Base-by-base conservation (phyloP, 106 monocot species). In the Dendrobium chrysotoxum region DNA sequence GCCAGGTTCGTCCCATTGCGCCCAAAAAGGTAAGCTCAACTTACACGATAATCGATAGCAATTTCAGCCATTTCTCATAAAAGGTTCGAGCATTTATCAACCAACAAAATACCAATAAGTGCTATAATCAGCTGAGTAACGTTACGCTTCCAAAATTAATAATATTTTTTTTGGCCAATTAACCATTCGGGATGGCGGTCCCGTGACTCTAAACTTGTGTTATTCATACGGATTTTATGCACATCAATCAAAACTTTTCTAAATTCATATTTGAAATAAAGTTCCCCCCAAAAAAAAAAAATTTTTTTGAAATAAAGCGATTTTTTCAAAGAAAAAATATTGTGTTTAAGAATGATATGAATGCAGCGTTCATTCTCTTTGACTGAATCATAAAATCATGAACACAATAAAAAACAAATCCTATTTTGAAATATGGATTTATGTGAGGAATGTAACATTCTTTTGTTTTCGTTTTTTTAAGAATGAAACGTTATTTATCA, bases 1-100 rank as follows among this genome's bases (percentile, higher is more conserved):
- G 76, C 47, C 47, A 76, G 21, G 47, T 26, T 47, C 75, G 16
- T 75, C 47, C 17, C 76, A 46, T 46, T 74, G 74, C 74, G 41
- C 41, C 74, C 25, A 3, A 76, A 76, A 76, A 76, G 76, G 1
- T 28, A 6, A 13, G 50, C 46, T 28, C 46, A 41, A 76, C 26
- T 10, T 50, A 47, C 25, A 76, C 76, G 76, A 76, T 26, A 46
- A 76, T 40, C 76, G 47, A 76, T 26, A 50, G 5, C 11, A 45
- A 4, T 13, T 47, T 45, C 47, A 42, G 17, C 42, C 75, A 42
- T 74, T 74, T 74, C 74, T 18, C 74, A 16, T 4, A 41, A 21
- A 21, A 18, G 40, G 21, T 35, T 74, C 21, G 7, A 40, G 20
- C 38, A 74, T 74, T 39, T 15, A 39, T 41, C 40, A 74, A 21